Evolutionary conservation across 225 moss, liverwort and hornwort species (phyloP).

Genomic region (Pseudoscleropodium purum): DNA sequence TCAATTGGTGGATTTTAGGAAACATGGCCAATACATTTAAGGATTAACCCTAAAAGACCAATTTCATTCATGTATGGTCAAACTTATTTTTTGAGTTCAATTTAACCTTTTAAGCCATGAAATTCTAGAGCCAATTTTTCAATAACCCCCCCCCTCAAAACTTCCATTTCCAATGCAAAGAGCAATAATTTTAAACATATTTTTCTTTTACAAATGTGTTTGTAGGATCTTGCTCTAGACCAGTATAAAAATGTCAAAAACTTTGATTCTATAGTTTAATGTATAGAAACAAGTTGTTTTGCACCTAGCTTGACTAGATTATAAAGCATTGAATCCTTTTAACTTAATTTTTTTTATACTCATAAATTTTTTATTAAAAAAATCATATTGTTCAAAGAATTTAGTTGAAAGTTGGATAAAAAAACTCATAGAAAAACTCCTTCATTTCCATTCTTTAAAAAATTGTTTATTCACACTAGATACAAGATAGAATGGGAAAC

Average conservation of each 20-base stretch:
- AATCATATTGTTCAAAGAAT: no score
- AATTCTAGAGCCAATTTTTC: no score
- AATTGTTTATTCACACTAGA: accelerated
- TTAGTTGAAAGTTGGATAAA: background rate
- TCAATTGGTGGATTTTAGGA: no score
- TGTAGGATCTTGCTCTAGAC: background rate
- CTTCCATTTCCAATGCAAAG: background rate
- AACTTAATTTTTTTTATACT: background rate
- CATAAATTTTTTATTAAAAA: background rate
- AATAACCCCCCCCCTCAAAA: background rate
- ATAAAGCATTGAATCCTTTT: background rate
- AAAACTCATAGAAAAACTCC: no score
- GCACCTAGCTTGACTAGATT: background rate
- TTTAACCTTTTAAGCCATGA: background rate
- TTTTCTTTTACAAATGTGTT: background rate
- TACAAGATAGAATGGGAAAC: no score
- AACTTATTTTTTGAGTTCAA: background rate
- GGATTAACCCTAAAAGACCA: background rate
- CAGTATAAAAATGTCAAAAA: background rate
- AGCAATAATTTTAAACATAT: background rate
- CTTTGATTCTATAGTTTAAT: background rate
- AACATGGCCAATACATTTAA: no score
- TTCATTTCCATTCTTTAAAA: no score
- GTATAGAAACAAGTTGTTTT: background rate
- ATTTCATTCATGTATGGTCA: background rate